Conservation (phyloP, 441 rosid species). For the Macaranga tanarius region DNA sequence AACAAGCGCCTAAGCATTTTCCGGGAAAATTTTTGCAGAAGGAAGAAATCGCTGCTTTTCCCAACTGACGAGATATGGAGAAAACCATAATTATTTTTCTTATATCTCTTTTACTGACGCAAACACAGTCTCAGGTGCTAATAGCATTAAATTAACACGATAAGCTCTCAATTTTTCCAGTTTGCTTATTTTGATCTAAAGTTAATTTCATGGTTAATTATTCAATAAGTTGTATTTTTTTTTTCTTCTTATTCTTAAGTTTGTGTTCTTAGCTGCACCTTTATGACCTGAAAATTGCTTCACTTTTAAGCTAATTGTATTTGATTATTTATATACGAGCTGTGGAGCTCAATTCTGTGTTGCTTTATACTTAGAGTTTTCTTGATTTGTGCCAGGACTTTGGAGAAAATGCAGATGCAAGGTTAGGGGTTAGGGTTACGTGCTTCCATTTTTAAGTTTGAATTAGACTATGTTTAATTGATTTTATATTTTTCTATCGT, state of each 20-base stretch:
- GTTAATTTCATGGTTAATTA: not conserved
- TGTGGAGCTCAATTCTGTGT: not conserved
- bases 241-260: too few species aligned
- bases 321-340: not conserved
- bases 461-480: not conserved
- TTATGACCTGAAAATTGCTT: too few species aligned
- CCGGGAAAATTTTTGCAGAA: not conserved
- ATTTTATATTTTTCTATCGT: not conserved
- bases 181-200: not conserved
- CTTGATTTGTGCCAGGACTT: constrained; percentile 17
- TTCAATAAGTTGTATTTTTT: not conserved
- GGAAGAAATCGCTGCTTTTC: not conserved
- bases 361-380: not conserved
- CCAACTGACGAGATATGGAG: constrained; percentile 24
- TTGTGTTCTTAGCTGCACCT: too few species aligned
- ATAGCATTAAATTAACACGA: not conserved
- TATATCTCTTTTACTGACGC: constrained; percentile 9
- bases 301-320: not conserved
- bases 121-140: constrained; percentile 21
- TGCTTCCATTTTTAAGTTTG: not conserved
- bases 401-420: constrained; percentile 11
- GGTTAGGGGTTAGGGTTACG: constrained; percentile 22
- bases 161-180: not conserved
- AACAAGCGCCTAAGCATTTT: constrained; percentile 14
- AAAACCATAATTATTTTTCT: constrained; percentile 21